phyloP scores from a whole-genome alignment of 2,329 filamentous ascomycete genomes.

The Grosmannia huntii region DNA sequence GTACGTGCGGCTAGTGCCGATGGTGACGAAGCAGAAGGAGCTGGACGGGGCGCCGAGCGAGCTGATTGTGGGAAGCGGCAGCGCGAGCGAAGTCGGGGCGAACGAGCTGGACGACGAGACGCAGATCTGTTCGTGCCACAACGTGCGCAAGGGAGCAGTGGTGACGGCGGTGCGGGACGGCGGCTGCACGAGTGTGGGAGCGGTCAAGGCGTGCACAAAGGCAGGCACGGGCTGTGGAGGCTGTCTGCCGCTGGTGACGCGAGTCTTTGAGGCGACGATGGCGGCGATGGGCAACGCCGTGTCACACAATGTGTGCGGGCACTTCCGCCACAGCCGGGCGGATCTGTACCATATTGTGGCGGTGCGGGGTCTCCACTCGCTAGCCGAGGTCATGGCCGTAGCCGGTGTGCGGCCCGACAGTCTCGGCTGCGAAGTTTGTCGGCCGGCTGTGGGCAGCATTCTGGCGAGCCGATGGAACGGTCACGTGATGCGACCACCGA shows the following conservation, averaged over 20 bases:
- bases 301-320: constrained; percentile 72
- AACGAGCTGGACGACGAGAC: constrained; percentile 70
- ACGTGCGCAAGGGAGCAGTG: constrained; percentile 76
- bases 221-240: constrained; percentile 84
- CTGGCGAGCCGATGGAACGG: constrained; percentile 73
- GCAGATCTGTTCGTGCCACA: constrained; percentile 88
- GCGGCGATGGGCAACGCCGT: constrained; percentile 74
- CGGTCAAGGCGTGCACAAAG: constrained; percentile 83
- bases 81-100: constrained; percentile 57
- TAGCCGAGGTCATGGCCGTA: constrained; percentile 65
- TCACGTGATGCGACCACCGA: constrained; percentile 60
- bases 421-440: constrained; percentile 78
- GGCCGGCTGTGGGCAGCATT: constrained; percentile 70
- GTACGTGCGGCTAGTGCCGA: constrained; percentile 76
- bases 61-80: constrained; percentile 65
- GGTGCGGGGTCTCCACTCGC: constrained; percentile 62
- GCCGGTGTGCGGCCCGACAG: constrained; percentile 54
- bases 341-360: constrained; percentile 86
- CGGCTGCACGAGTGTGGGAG: constrained; percentile 66
- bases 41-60: constrained; percentile 69
- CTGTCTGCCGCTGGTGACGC: constrained; percentile 77
- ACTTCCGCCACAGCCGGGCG: constrained; percentile 67
- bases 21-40: constrained; percentile 73
- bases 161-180: constrained; percentile 61
- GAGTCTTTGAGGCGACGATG: constrained; percentile 86